These are phyloP conservation scores for Hericium erinaceus DNA, from an alignment of 768 basidiomycete genomes.

Conservation along the genomic window DNA sequence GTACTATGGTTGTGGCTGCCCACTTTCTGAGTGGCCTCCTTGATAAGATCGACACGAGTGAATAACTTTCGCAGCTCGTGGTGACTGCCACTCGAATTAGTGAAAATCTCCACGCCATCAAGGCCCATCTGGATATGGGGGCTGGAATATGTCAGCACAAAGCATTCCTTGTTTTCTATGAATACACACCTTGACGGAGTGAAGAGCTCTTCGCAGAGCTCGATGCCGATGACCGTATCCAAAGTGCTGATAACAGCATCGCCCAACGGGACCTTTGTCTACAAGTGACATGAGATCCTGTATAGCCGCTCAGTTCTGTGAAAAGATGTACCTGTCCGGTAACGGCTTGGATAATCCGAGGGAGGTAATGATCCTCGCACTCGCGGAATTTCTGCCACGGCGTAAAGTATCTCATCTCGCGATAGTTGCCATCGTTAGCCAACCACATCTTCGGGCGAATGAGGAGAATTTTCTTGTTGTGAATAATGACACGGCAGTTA, in stretches of 20 bases:
- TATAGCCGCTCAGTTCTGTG: background rate
- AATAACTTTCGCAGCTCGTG: slow-evolving; percentile 97
- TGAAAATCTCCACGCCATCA: slow-evolving; percentile 98
- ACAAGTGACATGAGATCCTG: background rate
- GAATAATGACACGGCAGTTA: slow-evolving; percentile 88
- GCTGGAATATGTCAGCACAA: slow-evolving; percentile 31
- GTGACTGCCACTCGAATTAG: slow-evolving; percentile 96
- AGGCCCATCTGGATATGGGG: slow-evolving; percentile 97
- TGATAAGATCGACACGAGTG: slow-evolving; percentile 87
- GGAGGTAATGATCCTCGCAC: slow-evolving; percentile 88
- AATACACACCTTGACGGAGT: slow-evolving; percentile 80
- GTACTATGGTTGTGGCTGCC: background rate
- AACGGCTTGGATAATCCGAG: slow-evolving; percentile 77
- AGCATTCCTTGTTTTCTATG: background rate
- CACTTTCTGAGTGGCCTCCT: slow-evolving; percentile 93
- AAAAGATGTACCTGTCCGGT: slow-evolving; percentile 66
- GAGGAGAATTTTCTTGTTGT: slow-evolving; percentile 79
- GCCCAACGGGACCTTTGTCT: slow-evolving; percentile 91
- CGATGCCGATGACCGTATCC: slow-evolving; percentile 95
- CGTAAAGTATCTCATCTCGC: slow-evolving; percentile 75
- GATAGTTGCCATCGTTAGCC: slow-evolving; percentile 97
- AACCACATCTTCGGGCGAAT: slow-evolving; percentile 99
- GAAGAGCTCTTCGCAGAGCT: slow-evolving; percentile 96
- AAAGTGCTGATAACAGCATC: slow-evolving; percentile 89
- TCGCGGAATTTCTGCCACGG: slow-evolving; percentile 89